Evolutionary conservation across 2,329 filamentous ascomycete genomes (phyloP).

Genomic region (Purpureocillium takamizusanense): DNA sequence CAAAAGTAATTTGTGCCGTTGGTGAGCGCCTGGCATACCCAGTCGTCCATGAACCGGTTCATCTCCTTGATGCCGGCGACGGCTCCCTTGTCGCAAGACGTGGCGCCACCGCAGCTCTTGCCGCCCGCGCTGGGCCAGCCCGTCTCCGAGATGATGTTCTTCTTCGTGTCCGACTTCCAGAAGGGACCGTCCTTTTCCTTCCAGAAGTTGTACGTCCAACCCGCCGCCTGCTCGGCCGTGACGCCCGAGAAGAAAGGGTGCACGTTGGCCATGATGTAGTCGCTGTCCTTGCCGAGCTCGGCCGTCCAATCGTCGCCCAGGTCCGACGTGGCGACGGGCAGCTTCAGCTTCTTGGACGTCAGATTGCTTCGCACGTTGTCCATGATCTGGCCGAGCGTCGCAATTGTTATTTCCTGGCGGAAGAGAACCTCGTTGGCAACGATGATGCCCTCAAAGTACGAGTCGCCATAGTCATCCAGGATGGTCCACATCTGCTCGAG

Average conservation of each 20-base stretch:
- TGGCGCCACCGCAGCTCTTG: constrained; percentile 57
- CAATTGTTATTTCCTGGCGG: constrained; percentile 62
- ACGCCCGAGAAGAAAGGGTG: constrained; percentile 92
- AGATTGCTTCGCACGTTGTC: constrained; percentile 63
- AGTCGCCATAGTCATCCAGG: constrained; percentile 56
- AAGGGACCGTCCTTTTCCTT: constrained; percentile 55
- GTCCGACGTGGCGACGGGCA: constrained; percentile 82
- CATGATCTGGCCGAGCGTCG: constrained; percentile 55
- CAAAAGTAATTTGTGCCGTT: constrained; percentile 94
- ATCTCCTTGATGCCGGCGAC: constrained; percentile 73
- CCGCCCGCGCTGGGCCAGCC: constrained; percentile 86
- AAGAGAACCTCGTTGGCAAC: constrained; percentile 74
- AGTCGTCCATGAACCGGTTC: constrained; percentile 79
- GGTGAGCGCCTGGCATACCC: constrained; percentile 69
- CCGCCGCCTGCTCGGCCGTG: constrained; percentile 54
- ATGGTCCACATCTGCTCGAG: constrained; percentile 77
- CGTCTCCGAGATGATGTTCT: constrained; percentile 81
- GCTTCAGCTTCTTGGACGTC: constrained; percentile 51
- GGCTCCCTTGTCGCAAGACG: constrained; percentile 42
- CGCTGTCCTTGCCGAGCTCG: constrained; percentile 59
- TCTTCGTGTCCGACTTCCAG: constrained; percentile 51
- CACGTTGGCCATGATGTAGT: constrained; percentile 93
- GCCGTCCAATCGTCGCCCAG: constrained; percentile 80
- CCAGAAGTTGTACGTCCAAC: constrained; percentile 84
- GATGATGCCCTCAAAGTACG: constrained; percentile 74